Evolutionary conservation across 1,284 basidiomycete species (phyloP).

Genomic region (Mycosarcoma mackinlayi): DNA sequence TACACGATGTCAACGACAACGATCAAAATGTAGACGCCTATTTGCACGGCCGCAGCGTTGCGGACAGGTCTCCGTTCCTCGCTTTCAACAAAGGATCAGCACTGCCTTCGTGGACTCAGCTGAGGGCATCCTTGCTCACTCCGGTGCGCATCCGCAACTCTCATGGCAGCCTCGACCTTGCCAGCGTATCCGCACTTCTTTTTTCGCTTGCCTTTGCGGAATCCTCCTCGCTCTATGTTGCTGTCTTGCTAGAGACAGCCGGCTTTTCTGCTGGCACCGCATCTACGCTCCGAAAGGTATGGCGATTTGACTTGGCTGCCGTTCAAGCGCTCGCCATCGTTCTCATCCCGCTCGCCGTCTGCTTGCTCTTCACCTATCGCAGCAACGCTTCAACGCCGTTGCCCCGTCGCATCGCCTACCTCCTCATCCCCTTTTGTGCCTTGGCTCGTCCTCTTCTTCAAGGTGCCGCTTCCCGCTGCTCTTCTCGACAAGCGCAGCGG

Average conservation of each 20-base stretch:
- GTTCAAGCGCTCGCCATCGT: conserved; percentile 32
- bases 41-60: conserved; percentile 8
- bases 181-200: conserved; percentile 46
- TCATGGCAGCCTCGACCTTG: conserved; percentile 30
- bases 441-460: conserved; percentile 61
- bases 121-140: conserved; percentile 21
- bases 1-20: conserved; percentile 34
- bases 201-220: conserved; percentile 63
- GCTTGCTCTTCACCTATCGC: conserved; percentile 56
- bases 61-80: conserved; percentile 35
- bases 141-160: conserved; percentile 28
- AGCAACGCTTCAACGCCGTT: conserved; percentile 34
- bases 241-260: conserved; percentile 59
- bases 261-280: conserved; percentile 36
- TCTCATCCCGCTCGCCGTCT: conserved; percentile 52
- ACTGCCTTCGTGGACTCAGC: conserved; percentile 22
- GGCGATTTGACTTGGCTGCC: conserved; percentile 43
- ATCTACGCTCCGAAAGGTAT: conserved; percentile 24
- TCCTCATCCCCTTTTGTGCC: conserved; percentile 50
- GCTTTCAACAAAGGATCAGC: conserved; percentile 20
- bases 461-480: conserved; percentile 60
- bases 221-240: conserved; percentile 52
- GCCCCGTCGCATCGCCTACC: conserved; percentile 32
- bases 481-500: conserved; percentile 19
- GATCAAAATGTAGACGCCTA: no score